Evolutionary conservation across 2,329 filamentous ascomycete species (phyloP).

Genomic region (Xylaria sp.): DNA sequence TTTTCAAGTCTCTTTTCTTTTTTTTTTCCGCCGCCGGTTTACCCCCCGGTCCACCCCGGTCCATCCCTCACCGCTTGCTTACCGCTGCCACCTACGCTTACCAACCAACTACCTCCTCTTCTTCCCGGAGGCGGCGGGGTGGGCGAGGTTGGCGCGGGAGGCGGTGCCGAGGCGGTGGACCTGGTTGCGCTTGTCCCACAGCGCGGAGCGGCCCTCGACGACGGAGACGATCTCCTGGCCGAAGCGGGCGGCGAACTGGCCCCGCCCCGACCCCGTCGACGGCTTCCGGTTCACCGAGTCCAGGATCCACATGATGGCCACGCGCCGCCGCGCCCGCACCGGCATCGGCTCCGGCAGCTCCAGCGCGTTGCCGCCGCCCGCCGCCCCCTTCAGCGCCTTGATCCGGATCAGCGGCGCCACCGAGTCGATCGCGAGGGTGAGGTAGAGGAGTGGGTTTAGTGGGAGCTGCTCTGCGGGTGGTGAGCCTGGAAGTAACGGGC

Average conservation of each 20-base stretch:
- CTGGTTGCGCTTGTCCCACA: slow-evolving; percentile 80
- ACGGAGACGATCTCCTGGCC: slow-evolving; percentile 86
- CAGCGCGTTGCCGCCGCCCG: slow-evolving; percentile 82
- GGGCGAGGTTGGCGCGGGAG: slow-evolving; percentile 71
- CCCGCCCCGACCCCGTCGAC: slow-evolving; percentile 70
- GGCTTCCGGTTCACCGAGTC: slow-evolving; percentile 79
- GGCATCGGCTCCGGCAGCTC: slow-evolving; percentile 80
- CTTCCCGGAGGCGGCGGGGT: slow-evolving; percentile 35
- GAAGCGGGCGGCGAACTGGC: slow-evolving; percentile 74
- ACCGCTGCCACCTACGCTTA: background rate
- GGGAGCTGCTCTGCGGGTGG: slow-evolving; percentile 81
- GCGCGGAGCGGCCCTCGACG: slow-evolving; percentile 78
- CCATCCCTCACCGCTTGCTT: background rate
- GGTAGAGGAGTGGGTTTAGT: slow-evolving; percentile 85
- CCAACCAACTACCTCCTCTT: slow-evolving; percentile 38
- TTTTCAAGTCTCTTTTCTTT: background rate
- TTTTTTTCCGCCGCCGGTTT: background rate
- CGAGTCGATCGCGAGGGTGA: slow-evolving; percentile 88
- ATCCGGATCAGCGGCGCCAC: slow-evolving; percentile 87
- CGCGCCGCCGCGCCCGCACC: slow-evolving; percentile 73
- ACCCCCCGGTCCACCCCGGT: background rate
- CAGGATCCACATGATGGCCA: slow-evolving; percentile 87
- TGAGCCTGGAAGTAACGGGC: slow-evolving; percentile 73
- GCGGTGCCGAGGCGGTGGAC: slow-evolving; percentile 82
- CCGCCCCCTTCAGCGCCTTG: slow-evolving; percentile 72